Evolutionary conservation across 495 filamentous ascomycete species (phyloP).

Genomic region (Peziza echinospora): DNA sequence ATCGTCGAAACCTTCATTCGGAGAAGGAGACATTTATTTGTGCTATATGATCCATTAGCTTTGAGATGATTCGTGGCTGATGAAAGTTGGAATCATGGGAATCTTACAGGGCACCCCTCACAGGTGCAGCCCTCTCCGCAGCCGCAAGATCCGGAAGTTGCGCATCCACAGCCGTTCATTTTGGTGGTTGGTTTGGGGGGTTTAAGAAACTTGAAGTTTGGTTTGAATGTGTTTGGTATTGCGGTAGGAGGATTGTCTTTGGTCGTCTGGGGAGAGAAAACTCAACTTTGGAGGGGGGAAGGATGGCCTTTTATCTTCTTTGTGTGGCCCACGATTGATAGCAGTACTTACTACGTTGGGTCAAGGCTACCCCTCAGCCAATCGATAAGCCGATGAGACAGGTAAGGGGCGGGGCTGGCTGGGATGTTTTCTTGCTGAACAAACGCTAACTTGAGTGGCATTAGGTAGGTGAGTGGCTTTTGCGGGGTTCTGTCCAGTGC

Average conservation of each 20-base stretch:
- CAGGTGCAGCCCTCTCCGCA: conserved; percentile 14
- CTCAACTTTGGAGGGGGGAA: conserved; percentile 2
- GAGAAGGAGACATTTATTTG: no score
- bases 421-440: no score
- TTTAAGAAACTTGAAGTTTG: conserved; percentile 6
- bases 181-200: conserved; percentile 4
- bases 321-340: no score
- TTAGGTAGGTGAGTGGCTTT: conserved; percentile 5
- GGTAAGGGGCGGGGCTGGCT: no score
- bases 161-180: conserved; percentile 19
- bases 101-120: conserved; percentile 17
- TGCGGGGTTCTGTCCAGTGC: conserved; percentile 6
- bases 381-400: conserved; percentile 2
- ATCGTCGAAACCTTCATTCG: no score
- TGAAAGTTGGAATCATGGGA: no score
- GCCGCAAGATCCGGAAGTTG: conserved; percentile 12
- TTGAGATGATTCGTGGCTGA: no score
- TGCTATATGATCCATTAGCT: no score
- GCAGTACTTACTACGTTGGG: background rate
- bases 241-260: background rate
- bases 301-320: conserved; percentile 8
- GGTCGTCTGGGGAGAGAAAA: conserved; percentile 2
- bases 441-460: background rate
- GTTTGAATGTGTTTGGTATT: conserved; percentile 6
- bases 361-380: background rate